Evolutionary conservation across 164 flowering plant species (phyloP), one percentile per base, ranked within the genome.

Genomic region (Amborella trichopoda): DNA sequence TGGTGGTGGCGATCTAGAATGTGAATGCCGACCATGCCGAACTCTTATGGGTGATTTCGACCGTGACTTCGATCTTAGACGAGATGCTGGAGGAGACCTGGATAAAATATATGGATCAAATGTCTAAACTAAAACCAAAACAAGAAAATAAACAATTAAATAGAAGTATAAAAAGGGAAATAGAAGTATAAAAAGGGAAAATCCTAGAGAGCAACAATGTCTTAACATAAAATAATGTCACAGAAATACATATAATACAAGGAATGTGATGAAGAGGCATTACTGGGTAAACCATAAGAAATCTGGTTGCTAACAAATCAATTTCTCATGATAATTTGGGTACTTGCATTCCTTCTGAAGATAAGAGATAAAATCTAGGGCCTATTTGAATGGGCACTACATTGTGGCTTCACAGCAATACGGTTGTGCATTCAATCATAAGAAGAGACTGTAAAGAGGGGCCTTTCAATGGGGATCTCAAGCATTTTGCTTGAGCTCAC

Each of bases 1-100:
- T 28, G 72, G 65, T 52, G 72, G 65, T 52, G 96, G 99, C 20
- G 96, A 91, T 63, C 61, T 69, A 27, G 99, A 81, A 44, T 68
- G 95, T 25, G 95, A 87, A 51, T 73, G 70, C 50, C 75, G 60
- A 36, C 85, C 73, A 37, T 57, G 57, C 6, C 72, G 66, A 49
- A 70, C 71, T 59, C 38, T 71, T 25, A 83, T 58, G 23, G 98
- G 96, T 33, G 96, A 42, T 22, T 26, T 42, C 23, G 23, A 19
- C 25, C 14, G 12, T 6, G 12, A 10, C n/a, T 11, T 48, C 8
- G 58, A 90, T 60, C 60, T 73, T 30, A 95, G 83, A 59, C 63
- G 74, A 36, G 99, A 91, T 45, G 74, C 36, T 72, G 32, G 0
- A 63, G 40, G 18, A 90, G 68, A 13, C 83, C 83, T 20, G 99